Evolutionary conservation across 2,329 filamentous ascomycete species (phyloP), one percentile per base, ranked within the genome.

Genomic region (Aspergillus luchuensis): DNA sequence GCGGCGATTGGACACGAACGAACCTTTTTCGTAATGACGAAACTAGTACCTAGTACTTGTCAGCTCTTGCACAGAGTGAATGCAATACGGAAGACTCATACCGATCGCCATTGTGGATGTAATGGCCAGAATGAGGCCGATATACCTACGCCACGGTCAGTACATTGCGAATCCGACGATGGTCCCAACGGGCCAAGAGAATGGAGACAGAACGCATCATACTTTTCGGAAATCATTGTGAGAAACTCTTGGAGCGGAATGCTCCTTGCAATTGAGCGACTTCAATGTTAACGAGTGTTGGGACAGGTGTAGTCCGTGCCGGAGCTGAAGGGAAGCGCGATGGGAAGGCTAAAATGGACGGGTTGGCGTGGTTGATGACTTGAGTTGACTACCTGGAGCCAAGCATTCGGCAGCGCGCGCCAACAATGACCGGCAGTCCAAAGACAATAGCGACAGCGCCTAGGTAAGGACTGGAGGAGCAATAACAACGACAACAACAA

Each of bases 1-100:
- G 28, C 39, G 36, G 52, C 45, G 19, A 47, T 45, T 57, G 56
- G 52, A 57, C 41, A 58, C 33, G 33, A 59, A 75, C 79, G 76
- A 81, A 95, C 91, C 86, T 97, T 98, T 81, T 99, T 99, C 51
- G 96, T 99, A 72, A 99, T 97, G 69, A 99, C 94, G 78, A 99
- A 99, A 85, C 93, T 97, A 55, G 91, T 92, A 73, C 92, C 92
- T 95, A 69, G 30, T 21, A 25, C 33, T 50, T n/a, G 63, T 70
- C 61, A 68, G 51, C 55, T 38, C 3, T 4, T 49, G 38, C 45
- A 10, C 4, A 4, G 11, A 33, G 56, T 15, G 15, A 6, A 17
- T 13, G 3, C 8, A 33, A 2, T 13, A 36, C n/a, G 36, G 8
- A 36, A 48, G 56, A 3, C 39, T 60, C 72, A 57, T 75, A 79